Evolutionary conservation across 2,329 filamentous ascomycete species (phyloP).

Genomic region (Tolypocladium pustulatum): DNA sequence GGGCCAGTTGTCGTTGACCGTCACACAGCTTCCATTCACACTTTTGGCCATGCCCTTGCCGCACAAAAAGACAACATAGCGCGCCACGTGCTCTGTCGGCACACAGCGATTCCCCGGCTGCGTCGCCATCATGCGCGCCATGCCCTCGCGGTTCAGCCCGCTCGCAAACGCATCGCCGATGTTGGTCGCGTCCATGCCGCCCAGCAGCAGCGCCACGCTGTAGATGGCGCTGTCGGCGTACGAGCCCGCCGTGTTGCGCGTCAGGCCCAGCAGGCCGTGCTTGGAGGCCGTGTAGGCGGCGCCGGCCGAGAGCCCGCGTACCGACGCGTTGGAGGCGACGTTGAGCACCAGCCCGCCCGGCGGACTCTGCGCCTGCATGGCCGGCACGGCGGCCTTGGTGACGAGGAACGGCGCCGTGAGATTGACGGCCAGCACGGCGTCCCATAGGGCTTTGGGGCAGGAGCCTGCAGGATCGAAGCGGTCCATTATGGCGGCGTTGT

Average conservation of each 20-base stretch:
- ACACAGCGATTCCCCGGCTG: slow-evolving; percentile 20
- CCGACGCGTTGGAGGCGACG: slow-evolving; percentile 35
- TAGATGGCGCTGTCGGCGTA: slow-evolving; percentile 45
- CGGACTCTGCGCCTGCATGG: slow-evolving; percentile 6
- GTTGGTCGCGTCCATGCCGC: slow-evolving; percentile 46
- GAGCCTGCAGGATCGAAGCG: slow-evolving; percentile 40
- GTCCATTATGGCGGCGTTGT: slow-evolving; percentile 49
- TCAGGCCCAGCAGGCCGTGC: slow-evolving; percentile 42
- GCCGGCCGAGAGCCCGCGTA: slow-evolving; percentile 28
- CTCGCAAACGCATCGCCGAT: slow-evolving; percentile 32
- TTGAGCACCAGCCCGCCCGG: slow-evolving; percentile 38
- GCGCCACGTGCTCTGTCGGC: slow-evolving; percentile 24
- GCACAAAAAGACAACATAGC: slow-evolving; percentile 24
- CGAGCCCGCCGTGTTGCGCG: slow-evolving; percentile 45
- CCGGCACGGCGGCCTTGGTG: slow-evolving; percentile 36
- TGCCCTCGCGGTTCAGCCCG: slow-evolving; percentile 22
- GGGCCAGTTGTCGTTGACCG: slow-evolving; percentile 27
- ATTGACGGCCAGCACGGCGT: slow-evolving; percentile 44
- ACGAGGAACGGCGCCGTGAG: slow-evolving; percentile 43
- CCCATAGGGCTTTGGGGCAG: slow-evolving; percentile 35
- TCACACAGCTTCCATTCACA: slow-evolving; percentile 23
- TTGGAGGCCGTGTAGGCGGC: slow-evolving; percentile 43
- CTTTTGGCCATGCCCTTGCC: slow-evolving; percentile 16
- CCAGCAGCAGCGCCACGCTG: slow-evolving; percentile 33
- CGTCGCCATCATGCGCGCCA: slow-evolving; percentile 12